Base-by-base conservation (phyloP, 108 stramenopile genomes). In the Cyclotella baltica region DNA sequence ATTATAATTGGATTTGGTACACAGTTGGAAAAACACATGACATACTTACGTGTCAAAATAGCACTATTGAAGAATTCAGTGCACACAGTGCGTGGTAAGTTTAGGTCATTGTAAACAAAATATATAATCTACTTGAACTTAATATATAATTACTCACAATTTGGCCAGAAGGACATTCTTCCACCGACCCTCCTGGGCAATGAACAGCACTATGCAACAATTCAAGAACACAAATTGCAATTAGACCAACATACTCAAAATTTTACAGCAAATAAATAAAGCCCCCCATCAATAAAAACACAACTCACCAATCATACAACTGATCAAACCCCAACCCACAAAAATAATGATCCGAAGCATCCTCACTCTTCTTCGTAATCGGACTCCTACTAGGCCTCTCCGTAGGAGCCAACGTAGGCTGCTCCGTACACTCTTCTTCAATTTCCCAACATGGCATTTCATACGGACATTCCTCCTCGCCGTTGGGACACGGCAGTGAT, bases 261-360 rank as follows among this genome's bases (percentile, higher is more conserved):
- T n/a, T n/a, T n/a, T n/a, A n/a, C n/a, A n/a, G n/a, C n/a, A 43
- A 43, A 10, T 43, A 13, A 13, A 43, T 43, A 10, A 13, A 43
- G 13, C 6, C 40, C 10, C 40, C 13, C 13, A 6, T 10, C 40
- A n/a, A 52, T 19, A 31, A 61, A 33, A 16, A 13, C 38, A 13
- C 22, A 31, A 67, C 76, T 51, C 59, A 70, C 68, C 78, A 78
- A 22, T 48, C 78, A 53, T 71, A 78, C 55, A 78, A 72, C n/a
- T 78, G 70, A 58, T 78, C 70, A 59, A 66, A 78, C 0, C 78
- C 78, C 11, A 78, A n/a, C 2, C 78, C 78, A 66, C 78, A 78
- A 48, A 72, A 78, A 46, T 72, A 47, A 53, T 78, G 70, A 67
- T 78, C 78, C 1, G 52, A 50, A 0, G 78, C 63, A 27, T 78